These are phyloP conservation scores for Cryptosporidium andersoni DNA, from an alignment of 169 alveolate genomes.

Conservation along the genomic window DNA sequence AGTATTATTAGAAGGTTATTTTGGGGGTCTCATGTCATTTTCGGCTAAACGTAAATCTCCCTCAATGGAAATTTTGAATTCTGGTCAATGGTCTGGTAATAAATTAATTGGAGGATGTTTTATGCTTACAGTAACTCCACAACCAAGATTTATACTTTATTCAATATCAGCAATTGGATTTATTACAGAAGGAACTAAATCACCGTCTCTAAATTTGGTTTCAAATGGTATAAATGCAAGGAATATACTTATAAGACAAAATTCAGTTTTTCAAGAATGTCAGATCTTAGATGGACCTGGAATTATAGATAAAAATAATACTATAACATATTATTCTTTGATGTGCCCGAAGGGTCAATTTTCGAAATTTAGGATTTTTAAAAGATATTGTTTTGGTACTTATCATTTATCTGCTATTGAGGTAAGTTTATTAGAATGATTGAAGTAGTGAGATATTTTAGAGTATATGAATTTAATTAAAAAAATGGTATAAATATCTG, in stretches of 20 bases:
- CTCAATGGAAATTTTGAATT: slow-evolving; percentile 30
- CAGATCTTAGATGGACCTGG: slow-evolving; percentile 59
- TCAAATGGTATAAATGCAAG: slow-evolving; percentile 31
- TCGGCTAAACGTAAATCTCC: slow-evolving; percentile 33
- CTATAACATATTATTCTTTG: slow-evolving; percentile 20
- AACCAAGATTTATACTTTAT: slow-evolving; percentile 46
- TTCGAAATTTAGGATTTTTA: slow-evolving; percentile 26
- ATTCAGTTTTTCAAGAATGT: slow-evolving; percentile 28
- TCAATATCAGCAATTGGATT: slow-evolving; percentile 62
- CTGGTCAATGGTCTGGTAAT: slow-evolving; percentile 60
- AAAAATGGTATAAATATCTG: background rate
- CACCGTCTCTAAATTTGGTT: slow-evolving; percentile 2
- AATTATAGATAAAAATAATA: slow-evolving; percentile 12
- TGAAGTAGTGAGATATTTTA: background rate
- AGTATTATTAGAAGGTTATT: slow-evolving; percentile 50
- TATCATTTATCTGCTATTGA: slow-evolving; percentile 49
- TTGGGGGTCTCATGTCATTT: slow-evolving; percentile 16
- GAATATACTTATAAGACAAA: slow-evolving; percentile 37
- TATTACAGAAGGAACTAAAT: slow-evolving; percentile 17
- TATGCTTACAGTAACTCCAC: slow-evolving; percentile 32
- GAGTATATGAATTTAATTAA: background rate
- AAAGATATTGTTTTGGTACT: slow-evolving; percentile 57
- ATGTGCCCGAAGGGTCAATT: slow-evolving; percentile 68
- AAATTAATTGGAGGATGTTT: slow-evolving; percentile 60
- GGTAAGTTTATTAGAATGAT: slow-evolving; percentile 40